A percentile compares a stretch with the other conserved stretches of the same genome.
Conservation (phyloP, 345 rosid species). For the Crucihimalaya himalaica region DNA sequence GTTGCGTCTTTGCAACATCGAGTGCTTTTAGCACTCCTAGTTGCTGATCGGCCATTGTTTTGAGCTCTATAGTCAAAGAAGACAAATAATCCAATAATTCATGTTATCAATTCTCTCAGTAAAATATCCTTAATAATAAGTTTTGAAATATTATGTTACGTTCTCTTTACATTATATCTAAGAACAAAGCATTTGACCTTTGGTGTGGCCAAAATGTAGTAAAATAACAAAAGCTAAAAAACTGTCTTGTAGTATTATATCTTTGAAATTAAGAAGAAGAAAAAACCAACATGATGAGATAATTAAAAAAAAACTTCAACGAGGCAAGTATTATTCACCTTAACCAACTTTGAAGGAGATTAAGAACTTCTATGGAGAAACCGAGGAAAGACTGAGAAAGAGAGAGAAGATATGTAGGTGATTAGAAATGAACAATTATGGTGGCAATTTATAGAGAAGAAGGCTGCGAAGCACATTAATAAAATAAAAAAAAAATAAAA, state of each 20-base stretch:
- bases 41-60: slow-evolving; percentile 41
- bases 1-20: slow-evolving; percentile 48
- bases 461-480: neutral
- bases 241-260: too few species aligned
- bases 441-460: slow-evolving; percentile 31
- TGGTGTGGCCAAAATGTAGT: neutral
- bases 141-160: too few species aligned
- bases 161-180: too few species aligned
- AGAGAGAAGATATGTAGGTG: slow-evolving; percentile 13
- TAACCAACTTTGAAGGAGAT: slow-evolving; percentile 19
- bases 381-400: neutral
- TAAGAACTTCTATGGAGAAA: neutral
- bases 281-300: neutral
- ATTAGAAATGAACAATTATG: slow-evolving; percentile 16
- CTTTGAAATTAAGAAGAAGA: too few species aligned
- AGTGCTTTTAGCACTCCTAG: slow-evolving; percentile 48
- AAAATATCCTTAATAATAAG: too few species aligned
- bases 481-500: neutral
- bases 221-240: neutral
- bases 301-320: neutral
- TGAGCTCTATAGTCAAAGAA: slow-evolving; percentile 9
- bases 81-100: neutral
- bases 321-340: slow-evolving; percentile 16
- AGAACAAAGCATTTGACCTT: neutral
- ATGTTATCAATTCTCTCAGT: neutral